phyloP scores from a whole-genome alignment of 1,284 basidiomycete genomes.

The Heimioporus retisporus region DNA sequence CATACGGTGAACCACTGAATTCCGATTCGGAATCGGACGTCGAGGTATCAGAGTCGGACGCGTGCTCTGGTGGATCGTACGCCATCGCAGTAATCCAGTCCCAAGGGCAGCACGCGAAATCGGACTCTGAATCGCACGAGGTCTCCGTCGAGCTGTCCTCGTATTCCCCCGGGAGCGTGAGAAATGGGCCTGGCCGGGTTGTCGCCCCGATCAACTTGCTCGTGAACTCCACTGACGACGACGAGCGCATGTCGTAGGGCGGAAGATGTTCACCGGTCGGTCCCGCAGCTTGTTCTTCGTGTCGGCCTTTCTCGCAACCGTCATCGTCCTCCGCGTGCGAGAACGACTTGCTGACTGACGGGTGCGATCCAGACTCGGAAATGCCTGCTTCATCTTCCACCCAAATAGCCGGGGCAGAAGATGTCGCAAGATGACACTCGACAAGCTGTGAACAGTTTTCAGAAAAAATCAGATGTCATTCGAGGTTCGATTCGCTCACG shows the following conservation, averaged over 20 bases:
- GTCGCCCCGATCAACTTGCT: slow-evolving; percentile 3
- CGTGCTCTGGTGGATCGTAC: not conserved
- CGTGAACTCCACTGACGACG: not conserved
- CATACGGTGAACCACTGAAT: slow-evolving; percentile 5
- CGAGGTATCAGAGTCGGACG: not conserved
- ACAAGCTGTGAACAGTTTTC: not conserved
- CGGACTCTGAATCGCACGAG: not conserved
- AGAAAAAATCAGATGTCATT: not conserved
- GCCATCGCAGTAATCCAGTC: not conserved
- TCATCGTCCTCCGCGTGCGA: slow-evolving; percentile 1
- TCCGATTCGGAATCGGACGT: not conserved
- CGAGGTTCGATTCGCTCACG: not conserved
- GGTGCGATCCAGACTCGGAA: not conserved
- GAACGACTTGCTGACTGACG: slow-evolving; percentile 5
- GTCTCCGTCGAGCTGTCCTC: not conserved
- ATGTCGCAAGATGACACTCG: slow-evolving; percentile 5
- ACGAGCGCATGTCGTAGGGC: slow-evolving; percentile 1
- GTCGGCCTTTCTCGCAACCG: not conserved
- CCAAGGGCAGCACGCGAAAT: not conserved
- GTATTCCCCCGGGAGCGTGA: not conserved
- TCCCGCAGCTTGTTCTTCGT: not conserved
- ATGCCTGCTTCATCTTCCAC: slow-evolving; percentile 1
- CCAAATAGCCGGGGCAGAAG: slow-evolving; percentile 5
- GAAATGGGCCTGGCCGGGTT: not conserved
- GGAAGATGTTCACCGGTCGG: not conserved